Conservation (phyloP, 306 rosid species). For the Fragaria vesca region DNA sequence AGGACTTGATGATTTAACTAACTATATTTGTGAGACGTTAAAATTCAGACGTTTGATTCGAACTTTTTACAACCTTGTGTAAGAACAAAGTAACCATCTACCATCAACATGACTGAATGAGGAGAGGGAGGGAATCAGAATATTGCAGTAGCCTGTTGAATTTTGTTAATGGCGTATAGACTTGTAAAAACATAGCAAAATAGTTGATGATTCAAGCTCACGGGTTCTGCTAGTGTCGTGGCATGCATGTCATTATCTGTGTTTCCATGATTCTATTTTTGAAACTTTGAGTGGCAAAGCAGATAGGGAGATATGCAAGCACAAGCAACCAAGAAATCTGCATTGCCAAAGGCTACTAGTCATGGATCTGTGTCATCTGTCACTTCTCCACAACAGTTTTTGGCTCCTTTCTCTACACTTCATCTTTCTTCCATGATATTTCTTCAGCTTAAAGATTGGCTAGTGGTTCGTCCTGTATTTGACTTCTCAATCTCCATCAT, state of each 20-base stretch:
- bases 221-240: background rate
- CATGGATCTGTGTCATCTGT: slow-evolving; percentile 30
- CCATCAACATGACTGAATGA: background rate
- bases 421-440: slow-evolving; percentile 8
- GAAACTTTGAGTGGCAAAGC: slow-evolving; percentile 13
- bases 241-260: slow-evolving; percentile 1
- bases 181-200: background rate
- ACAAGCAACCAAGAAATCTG: slow-evolving; percentile 22
- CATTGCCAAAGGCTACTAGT: slow-evolving; percentile 7
- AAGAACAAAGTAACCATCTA: background rate
- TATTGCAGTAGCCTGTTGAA: background rate
- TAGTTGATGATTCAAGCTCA: background rate
- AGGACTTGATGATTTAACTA: background rate
- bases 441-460: slow-evolving; percentile 13
- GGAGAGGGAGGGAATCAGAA: background rate
- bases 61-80: background rate
- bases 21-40: background rate
- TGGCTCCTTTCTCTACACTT: slow-evolving; percentile 21
- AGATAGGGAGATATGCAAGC: slow-evolving; percentile 15
- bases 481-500: background rate
- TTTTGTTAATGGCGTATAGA: background rate
- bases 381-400: slow-evolving; percentile 24
- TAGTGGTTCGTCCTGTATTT: slow-evolving; percentile 11
- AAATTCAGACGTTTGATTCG: background rate
- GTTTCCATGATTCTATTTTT: slow-evolving; percentile 27